These are phyloP conservation scores for Amniculicola lignicola DNA, from an alignment of 495 filamentous ascomycete species.

Conservation along the genomic window DNA sequence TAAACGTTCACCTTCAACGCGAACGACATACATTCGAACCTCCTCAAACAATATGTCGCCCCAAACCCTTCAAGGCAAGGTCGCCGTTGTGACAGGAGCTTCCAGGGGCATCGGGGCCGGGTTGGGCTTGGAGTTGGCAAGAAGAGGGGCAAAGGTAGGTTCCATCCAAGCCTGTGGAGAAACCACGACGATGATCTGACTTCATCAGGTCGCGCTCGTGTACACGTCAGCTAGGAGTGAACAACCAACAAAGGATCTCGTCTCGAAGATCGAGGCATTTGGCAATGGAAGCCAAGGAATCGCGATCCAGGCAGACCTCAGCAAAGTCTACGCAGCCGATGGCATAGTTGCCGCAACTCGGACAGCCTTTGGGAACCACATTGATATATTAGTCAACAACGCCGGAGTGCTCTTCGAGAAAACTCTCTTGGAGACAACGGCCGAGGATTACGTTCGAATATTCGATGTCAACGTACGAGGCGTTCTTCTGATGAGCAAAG, in stretches of 20 bases:
- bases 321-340: conserved; percentile 34
- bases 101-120: conserved; percentile 35
- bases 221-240: conserved; percentile 46
- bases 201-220: conserved; percentile 44
- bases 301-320: conserved; percentile 42
- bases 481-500: conserved; percentile 44
- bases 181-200: not conserved
- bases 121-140: conserved; percentile 34
- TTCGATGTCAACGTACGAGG: conserved; percentile 48
- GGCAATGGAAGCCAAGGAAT: conserved; percentile 39
- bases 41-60: too few species aligned
- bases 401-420: conserved; percentile 33
- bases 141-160: conserved; percentile 33
- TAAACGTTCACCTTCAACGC: too few species aligned
- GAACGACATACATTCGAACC: too few species aligned
- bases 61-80: conserved; percentile 31
- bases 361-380: conserved; percentile 36
- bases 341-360: conserved; percentile 36
- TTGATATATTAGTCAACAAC: conserved; percentile 45
- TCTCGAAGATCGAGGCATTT: conserved; percentile 38
- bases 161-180: not conserved
- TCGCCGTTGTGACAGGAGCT: conserved; percentile 36
- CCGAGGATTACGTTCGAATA: conserved; percentile 40
- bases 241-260: conserved; percentile 36
- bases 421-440: conserved; percentile 37